Evolutionary conservation across 202 grass and related monocot species (phyloP).

Genomic region (Setaria italica): DNA sequence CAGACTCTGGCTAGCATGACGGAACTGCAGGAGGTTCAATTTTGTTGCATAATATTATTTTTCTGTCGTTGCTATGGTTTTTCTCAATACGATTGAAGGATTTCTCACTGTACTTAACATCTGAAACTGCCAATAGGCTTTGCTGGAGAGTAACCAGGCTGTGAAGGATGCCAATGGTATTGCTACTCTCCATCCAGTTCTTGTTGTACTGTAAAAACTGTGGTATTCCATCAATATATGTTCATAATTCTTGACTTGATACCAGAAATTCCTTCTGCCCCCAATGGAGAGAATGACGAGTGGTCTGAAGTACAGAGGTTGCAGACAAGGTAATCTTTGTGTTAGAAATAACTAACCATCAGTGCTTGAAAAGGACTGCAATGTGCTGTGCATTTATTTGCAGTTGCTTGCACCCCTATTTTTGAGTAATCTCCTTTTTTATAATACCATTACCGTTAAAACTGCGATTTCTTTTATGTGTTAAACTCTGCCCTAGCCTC

Average conservation of each 20-base stretch:
- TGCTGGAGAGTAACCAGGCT: conserved; percentile 74
- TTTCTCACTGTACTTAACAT: conserved; percentile 22
- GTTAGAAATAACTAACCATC: neutral
- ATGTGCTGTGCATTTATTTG: conserved; percentile 25
- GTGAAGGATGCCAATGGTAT: conserved; percentile 43
- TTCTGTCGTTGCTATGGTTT: conserved; percentile 8
- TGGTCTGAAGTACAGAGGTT: conserved; percentile 71
- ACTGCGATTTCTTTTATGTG: neutral
- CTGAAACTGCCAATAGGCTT: conserved; percentile 57
- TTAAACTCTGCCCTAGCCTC: conserved; percentile 14
- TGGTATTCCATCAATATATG: conserved; percentile 5
- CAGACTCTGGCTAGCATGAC: conserved; percentile 69
- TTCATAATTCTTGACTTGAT: conserved; percentile 37
- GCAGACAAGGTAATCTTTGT: conserved; percentile 62
- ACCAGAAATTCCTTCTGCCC: conserved; percentile 52
- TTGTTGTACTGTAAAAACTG: conserved; percentile 4
- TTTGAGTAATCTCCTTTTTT: neutral
- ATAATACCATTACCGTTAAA: neutral
- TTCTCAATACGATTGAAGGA: neutral
- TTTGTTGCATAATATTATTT: conserved; percentile 9
- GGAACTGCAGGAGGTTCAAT: conserved; percentile 87
- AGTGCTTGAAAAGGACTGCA: neutral
- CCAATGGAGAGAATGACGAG: conserved; percentile 61
- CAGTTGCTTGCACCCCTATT: neutral
- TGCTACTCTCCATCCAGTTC: neutral